Evolutionary conservation across 2,329 filamentous ascomycete species (phyloP), one percentile per base, ranked within the genome.

Genomic region (Phyllosticta paracitricarpa): DNA sequence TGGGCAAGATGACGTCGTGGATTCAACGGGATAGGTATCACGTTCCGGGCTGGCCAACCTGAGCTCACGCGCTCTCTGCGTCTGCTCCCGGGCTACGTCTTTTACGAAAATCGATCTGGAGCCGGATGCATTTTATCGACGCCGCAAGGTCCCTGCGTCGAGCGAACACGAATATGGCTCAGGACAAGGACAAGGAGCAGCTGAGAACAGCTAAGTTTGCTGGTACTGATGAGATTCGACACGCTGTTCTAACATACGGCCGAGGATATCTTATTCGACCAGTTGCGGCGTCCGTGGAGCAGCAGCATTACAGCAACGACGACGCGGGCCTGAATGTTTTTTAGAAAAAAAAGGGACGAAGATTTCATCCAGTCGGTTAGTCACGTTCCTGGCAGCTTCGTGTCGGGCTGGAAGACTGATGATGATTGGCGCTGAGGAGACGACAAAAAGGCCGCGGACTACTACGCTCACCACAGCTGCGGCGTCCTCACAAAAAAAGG

Each of bases 151-250:
- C 48, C 26, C 59, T 48, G 33, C 22, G 17, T 57, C 28, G 10
- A 53, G 53, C 59, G 54, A 48, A 40, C 17, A 57, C 8, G 51
- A 22, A 56, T 57, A 53, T 24, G 14, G 48, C 19, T n/a, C 54
- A 54, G 48, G 24, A 51, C 12, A 56, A 35, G 54, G 52, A 55
- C 51, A 54, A 28, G 22, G 24, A 54, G 52, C 59, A 54, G 59
- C 59, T 61, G 59, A 61, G 54, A 61, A 54, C 59, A 61, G 59
- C 59, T 61, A 61, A 61, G 59, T 61, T 61, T 61, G 59, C 59
- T 61, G 59, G 59, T 54, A 61, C 17, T 61, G 54, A 33, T 61
- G 51, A 48, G 25, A 19, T 33, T 51, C 28, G 30, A 57, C 40
- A 52, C 33, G 59, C 59, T 57, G 59, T 61, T 61, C 59, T 61